Conservation (phyloP, 257 asterid genomes). For the Marsdenia floribunda region DNA sequence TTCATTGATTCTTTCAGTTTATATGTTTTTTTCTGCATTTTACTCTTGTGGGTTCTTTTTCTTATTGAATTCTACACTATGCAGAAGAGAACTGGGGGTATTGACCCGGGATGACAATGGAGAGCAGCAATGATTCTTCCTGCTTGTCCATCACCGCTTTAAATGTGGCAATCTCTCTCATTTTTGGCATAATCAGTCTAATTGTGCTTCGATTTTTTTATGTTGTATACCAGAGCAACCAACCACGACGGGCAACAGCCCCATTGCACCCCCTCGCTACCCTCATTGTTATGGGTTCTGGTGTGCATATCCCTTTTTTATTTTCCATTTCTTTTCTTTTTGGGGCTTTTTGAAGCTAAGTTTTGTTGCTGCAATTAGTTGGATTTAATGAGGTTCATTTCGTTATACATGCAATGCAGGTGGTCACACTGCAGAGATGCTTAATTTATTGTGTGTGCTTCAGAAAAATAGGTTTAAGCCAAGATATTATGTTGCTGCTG, state of each 20-base stretch:
- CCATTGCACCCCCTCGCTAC: conserved; percentile 44
- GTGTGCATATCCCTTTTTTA: conserved; percentile 24
- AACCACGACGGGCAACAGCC: conserved; percentile 25
- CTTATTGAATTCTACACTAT: neutral
- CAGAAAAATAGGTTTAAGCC: conserved; percentile 63
- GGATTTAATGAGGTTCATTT: neutral
- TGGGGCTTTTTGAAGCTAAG: neutral
- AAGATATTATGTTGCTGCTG: conserved; percentile 82
- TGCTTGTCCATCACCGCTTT: conserved; percentile 20
- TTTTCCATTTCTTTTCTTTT: neutral
- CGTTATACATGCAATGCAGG: conserved; percentile 37
- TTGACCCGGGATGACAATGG: conserved; percentile 23
- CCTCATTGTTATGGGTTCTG: conserved; percentile 77
- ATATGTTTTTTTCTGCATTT: neutral
- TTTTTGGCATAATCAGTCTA: conserved; percentile 37
- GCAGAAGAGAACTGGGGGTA: neutral
- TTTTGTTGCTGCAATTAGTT: neutral
- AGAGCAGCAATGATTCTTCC: conserved; percentile 16
- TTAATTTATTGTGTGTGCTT: conserved; percentile 62
- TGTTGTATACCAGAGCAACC: conserved; percentile 40
- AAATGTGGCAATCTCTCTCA: conserved; percentile 17
- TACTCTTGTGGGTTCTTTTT: neutral
- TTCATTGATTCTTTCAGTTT: neutral
- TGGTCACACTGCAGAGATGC: conserved; percentile 97
- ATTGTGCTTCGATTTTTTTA: conserved; percentile 43